phyloP scores from a whole-genome alignment of 805 yeast genomes.

The Martiniozyma abietophila region DNA sequence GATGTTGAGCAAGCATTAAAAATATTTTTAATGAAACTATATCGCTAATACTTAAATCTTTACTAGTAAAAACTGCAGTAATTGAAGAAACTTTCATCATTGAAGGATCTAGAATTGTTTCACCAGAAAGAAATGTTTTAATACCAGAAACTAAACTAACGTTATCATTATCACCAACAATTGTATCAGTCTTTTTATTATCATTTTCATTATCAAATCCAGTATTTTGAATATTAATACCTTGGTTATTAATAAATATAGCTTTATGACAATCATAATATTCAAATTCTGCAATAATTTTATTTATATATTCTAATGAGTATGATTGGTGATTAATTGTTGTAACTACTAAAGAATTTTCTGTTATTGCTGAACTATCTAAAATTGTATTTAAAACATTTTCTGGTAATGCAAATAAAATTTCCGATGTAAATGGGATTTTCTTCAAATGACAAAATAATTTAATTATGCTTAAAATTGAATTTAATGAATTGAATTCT shows the following conservation, averaged over 20 bases:
- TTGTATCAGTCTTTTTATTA: neutral
- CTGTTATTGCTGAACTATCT: constrained; percentile 13
- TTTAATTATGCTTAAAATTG: constrained; percentile 24
- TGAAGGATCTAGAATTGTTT: constrained; percentile 22
- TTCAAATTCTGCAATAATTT: constrained; percentile 12
- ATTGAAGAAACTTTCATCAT: constrained; percentile 20
- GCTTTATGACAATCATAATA: constrained; percentile 13
- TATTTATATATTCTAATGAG: constrained; percentile 8
- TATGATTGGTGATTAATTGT: constrained; percentile 19
- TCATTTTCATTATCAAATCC: constrained; percentile 3
- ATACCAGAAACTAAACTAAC: no score
- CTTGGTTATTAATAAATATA: constrained; percentile 23
- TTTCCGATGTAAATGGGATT: constrained; percentile 25
- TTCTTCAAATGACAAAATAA: constrained; percentile 24
- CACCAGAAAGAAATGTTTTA: constrained; percentile 14
- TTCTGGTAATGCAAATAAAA: constrained; percentile 23
- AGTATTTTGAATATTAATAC: constrained; percentile 7
- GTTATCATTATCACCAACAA: no score
- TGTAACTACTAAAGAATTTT: constrained; percentile 18
- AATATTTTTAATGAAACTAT: constrained; percentile 20
- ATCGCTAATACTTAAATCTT: constrained; percentile 14
- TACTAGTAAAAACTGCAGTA: constrained; percentile 16
- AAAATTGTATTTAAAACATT: constrained; percentile 18
- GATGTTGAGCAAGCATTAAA: constrained; percentile 17
- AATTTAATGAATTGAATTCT: constrained; percentile 30